Percentiles rank a stretch among this genome's conserved stretches.
Conservation (phyloP, 441 rosid genomes). For the Gossypium gossypioides region DNA sequence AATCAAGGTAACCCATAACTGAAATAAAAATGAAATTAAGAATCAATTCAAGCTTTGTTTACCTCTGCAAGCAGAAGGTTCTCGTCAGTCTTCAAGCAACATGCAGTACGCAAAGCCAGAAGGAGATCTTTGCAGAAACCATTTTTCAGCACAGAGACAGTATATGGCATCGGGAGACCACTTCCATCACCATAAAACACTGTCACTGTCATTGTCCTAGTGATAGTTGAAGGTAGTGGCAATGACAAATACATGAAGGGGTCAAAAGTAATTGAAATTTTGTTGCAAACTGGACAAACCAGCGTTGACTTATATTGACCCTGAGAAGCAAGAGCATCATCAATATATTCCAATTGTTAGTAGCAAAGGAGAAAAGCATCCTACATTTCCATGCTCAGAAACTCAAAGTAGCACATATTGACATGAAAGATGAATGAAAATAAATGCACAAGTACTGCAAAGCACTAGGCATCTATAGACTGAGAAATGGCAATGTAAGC, state of each 20-base stretch:
- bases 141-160: slow-evolving; percentile 46
- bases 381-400: not conserved
- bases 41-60: slow-evolving; percentile 11
- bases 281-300: slow-evolving; percentile 52
- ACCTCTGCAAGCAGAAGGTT: slow-evolving; percentile 56
- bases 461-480: not conserved
- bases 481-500: not conserved
- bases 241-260: slow-evolving; percentile 62
- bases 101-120: slow-evolving; percentile 42
- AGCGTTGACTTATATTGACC: slow-evolving; percentile 67
- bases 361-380: not conserved
- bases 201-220: slow-evolving; percentile 49
- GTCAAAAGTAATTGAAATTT: slow-evolving; percentile 60
- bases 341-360: not conserved
- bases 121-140: slow-evolving; percentile 45
- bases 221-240: slow-evolving; percentile 53
- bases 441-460: not conserved
- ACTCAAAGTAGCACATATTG: not conserved
- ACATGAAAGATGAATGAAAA: not conserved
- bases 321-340: slow-evolving; percentile 25
- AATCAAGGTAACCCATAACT: not conserved
- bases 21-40: not conserved
- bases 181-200: slow-evolving; percentile 40
- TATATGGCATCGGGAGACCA: slow-evolving; percentile 42
- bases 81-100: slow-evolving; percentile 51